These are phyloP conservation scores for Collybia sordida DNA, from an alignment of 768 basidiomycete species.

Conservation along the genomic window DNA sequence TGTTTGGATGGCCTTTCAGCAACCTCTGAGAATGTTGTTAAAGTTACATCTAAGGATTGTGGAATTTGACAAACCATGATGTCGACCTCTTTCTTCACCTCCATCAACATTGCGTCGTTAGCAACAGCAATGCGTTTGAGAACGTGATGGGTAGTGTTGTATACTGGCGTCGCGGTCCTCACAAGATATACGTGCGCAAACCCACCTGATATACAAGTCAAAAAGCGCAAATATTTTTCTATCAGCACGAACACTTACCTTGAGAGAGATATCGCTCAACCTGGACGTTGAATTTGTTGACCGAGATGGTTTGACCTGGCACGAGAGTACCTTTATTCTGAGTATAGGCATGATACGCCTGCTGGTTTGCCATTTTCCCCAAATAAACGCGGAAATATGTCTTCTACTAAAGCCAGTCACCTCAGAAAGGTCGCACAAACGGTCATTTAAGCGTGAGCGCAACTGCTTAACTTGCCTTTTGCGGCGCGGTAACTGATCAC, in stretches of 20 bases:
- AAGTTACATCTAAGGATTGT: constrained; percentile 18
- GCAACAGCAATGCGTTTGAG: constrained; percentile 95
- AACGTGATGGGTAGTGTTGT: constrained; percentile 93
- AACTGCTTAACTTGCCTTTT: too few relatives aligned
- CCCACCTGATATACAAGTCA: constrained; percentile 60
- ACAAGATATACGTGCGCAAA: constrained; percentile 99
- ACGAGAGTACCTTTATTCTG: constrained; percentile 69
- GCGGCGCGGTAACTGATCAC: too few relatives aligned
- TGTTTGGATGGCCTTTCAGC: constrained; percentile 90
- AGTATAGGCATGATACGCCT: constrained; percentile 46
- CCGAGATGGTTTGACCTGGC: constrained; percentile 84
- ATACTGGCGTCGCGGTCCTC: constrained; percentile 79
- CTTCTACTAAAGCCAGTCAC: not conserved
- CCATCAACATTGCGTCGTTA: constrained; percentile 84
- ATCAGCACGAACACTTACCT: constrained; percentile 48
- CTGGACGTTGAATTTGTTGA: constrained; percentile 87
- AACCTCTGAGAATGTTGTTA: constrained; percentile 60
- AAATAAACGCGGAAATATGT: constrained; percentile 9
- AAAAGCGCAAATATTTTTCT: constrained; percentile 10
- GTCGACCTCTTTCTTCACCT: constrained; percentile 97
- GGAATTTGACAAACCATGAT: constrained; percentile 75
- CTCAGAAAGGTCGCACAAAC: not conserved
- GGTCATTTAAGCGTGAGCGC: too few relatives aligned
- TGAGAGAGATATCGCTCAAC: constrained; percentile 96
- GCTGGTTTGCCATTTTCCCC: constrained; percentile 48